Percentiles rank a stretch among this genome's conserved stretches.
Conservation (phyloP, 2,329 filamentous ascomycete genomes). For the Pseudocercospora musae region DNA sequence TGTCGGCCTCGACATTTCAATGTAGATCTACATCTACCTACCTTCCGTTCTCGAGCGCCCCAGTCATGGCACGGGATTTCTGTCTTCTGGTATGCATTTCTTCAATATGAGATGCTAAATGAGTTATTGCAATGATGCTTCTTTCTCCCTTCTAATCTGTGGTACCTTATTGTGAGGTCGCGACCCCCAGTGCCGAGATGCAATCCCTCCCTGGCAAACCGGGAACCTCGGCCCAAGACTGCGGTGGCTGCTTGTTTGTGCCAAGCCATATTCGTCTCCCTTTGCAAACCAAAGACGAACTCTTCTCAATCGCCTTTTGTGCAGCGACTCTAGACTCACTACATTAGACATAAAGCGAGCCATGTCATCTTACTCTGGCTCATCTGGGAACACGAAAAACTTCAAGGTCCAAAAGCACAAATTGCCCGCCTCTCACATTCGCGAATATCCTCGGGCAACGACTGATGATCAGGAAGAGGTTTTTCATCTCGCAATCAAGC, state of each 20-base stretch:
- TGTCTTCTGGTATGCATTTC: background rate
- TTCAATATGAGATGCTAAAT: background rate
- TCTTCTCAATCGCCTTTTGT: background rate
- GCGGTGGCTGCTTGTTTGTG: background rate
- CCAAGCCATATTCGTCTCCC: background rate
- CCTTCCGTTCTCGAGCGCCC: background rate
- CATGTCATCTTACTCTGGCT: conserved; percentile 17
- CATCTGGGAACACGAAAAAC: conserved; percentile 25
- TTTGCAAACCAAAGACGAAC: too few species aligned
- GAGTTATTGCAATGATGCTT: background rate
- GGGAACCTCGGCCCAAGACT: conserved; percentile 7
- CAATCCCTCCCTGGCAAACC: background rate
- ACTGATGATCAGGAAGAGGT: conserved; percentile 69
- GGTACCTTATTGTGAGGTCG: background rate
- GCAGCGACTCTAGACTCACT: background rate
- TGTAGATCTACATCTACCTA: background rate
- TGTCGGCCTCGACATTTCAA: too few species aligned
- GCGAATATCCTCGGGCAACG: conserved; percentile 75
- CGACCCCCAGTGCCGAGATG: background rate
- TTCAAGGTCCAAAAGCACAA: conserved; percentile 72
- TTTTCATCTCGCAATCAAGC: conserved; percentile 74
- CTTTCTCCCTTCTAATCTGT: background rate
- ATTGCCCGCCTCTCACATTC: conserved; percentile 71
- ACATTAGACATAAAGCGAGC: background rate
- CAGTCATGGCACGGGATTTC: background rate